These are phyloP conservation scores for Toxicodendron radicans DNA, from an alignment of 345 rosid genomes.

Conservation along the genomic window DNA sequence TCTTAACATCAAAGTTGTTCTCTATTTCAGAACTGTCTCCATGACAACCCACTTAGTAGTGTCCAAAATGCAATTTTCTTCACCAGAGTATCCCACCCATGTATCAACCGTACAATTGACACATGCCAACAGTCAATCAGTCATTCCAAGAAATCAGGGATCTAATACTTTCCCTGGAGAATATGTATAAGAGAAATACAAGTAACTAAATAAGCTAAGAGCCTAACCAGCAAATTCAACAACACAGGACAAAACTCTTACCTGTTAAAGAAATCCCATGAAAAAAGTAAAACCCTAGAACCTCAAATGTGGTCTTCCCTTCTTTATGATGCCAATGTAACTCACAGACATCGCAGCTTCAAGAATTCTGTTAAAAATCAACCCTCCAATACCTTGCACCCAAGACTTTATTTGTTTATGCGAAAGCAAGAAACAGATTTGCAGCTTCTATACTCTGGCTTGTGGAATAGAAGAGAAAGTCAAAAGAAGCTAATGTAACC, in stretches of 20 bases:
- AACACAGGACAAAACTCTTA: background rate
- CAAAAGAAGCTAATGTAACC: slow-evolving; percentile 30
- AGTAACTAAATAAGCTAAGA: slow-evolving; percentile 11
- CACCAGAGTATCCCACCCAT: slow-evolving; percentile 14
- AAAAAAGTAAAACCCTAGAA: slow-evolving; percentile 20
- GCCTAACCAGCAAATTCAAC: slow-evolving; percentile 9
- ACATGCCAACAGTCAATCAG: slow-evolving; percentile 19
- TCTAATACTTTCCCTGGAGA: slow-evolving; percentile 13
- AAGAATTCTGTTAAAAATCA: slow-evolving; percentile 21
- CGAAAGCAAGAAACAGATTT: slow-evolving; percentile 22
- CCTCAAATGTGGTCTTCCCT: slow-evolving; percentile 39
- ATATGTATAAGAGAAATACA: slow-evolving; percentile 1
- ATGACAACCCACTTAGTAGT: background rate
- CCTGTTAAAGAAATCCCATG: slow-evolving; percentile 3
- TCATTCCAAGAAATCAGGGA: slow-evolving; percentile 11
- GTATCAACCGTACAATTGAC: slow-evolving; percentile 25
- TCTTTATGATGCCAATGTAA: slow-evolving; percentile 31
- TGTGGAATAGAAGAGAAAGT: slow-evolving; percentile 20
- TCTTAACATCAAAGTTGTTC: background rate
- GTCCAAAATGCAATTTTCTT: slow-evolving; percentile 2
- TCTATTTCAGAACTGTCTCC: background rate
- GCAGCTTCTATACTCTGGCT: slow-evolving; percentile 25
- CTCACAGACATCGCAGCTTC: slow-evolving; percentile 33
- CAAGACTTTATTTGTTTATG: slow-evolving; percentile 23
- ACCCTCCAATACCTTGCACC: slow-evolving; percentile 32